Conservation (phyloP, 495 filamentous ascomycete species). For the Jackrogersella multiformis region DNA sequence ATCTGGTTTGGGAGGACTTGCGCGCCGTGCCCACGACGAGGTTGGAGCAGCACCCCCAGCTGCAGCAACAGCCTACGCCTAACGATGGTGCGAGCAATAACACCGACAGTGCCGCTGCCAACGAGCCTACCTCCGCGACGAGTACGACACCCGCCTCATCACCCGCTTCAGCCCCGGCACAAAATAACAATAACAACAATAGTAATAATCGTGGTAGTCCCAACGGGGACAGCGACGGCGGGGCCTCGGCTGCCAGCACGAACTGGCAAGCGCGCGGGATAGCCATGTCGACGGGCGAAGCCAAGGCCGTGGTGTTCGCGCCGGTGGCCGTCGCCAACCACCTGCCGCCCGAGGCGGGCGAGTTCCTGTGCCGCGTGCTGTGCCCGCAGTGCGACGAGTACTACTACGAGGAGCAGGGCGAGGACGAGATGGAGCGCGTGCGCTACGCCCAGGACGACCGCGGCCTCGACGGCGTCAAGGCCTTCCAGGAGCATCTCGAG, state of each 20-base stretch:
- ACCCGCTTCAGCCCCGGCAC: conserved; percentile 15
- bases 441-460: conserved; percentile 53
- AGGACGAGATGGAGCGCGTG: conserved; percentile 52
- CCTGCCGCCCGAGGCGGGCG: conserved; percentile 51
- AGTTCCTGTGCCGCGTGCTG: conserved; percentile 53
- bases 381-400: conserved; percentile 61
- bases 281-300: conserved; percentile 38
- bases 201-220: background rate
- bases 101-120: background rate
- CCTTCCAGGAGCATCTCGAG: conserved; percentile 57
- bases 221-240: too few species aligned
- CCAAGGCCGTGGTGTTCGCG: conserved; percentile 58
- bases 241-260: background rate
- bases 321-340: conserved; percentile 61
- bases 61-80: background rate
- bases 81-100: too few species aligned
- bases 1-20: conserved; percentile 58
- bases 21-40: conserved; percentile 51
- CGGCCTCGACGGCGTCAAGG: conserved; percentile 52
- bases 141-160: conserved; percentile 19
- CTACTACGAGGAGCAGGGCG: conserved; percentile 57
- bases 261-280: conserved; percentile 40
- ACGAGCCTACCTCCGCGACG: conserved; percentile 12
- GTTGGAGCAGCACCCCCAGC: background rate
- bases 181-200: background rate